These are phyloP conservation scores for Potentilla sterilis DNA, from an alignment of 306 rosid genomes.

Conservation along the genomic window DNA sequence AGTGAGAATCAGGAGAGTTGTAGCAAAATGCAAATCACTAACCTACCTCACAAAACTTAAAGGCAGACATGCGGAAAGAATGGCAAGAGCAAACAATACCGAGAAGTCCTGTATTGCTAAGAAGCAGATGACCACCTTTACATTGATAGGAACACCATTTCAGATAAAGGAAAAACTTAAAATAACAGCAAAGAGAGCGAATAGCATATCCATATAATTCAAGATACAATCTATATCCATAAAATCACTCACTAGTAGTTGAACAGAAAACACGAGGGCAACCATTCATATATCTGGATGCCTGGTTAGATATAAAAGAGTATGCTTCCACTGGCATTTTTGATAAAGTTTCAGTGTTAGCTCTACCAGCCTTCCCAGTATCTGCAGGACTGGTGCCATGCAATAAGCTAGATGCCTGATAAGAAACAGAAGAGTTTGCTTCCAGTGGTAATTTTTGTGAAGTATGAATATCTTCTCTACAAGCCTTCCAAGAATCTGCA, in stretches of 20 bases:
- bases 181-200: neutral
- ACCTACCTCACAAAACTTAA: slow-evolving; percentile 67
- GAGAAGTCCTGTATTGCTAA: slow-evolving; percentile 46
- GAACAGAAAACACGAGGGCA: slow-evolving; percentile 41
- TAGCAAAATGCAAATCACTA: slow-evolving; percentile 8
- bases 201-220: neutral
- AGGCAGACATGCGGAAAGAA: slow-evolving; percentile 57
- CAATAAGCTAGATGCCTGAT: slow-evolving; percentile 17
- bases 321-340: slow-evolving; percentile 16
- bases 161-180: neutral
- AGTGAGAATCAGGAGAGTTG: slow-evolving; percentile 10
- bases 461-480: slow-evolving; percentile 14
- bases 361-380: slow-evolving; percentile 20
- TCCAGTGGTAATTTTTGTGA: slow-evolving; percentile 14
- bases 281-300: slow-evolving; percentile 28
- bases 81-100: slow-evolving; percentile 76
- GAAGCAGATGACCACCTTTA: slow-evolving; percentile 37
- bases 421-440: slow-evolving; percentile 13
- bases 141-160: slow-evolving; percentile 16
- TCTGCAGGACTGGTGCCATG: slow-evolving; percentile 12
- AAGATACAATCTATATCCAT: neutral
- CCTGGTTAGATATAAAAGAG: slow-evolving; percentile 15
- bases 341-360: slow-evolving; percentile 17
- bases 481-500: slow-evolving; percentile 12
- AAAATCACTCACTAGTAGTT: slow-evolving; percentile 32